Base-by-base conservation (phyloP, 2,329 filamentous ascomycete species). In the Cladophialophora yegresii region DNA sequence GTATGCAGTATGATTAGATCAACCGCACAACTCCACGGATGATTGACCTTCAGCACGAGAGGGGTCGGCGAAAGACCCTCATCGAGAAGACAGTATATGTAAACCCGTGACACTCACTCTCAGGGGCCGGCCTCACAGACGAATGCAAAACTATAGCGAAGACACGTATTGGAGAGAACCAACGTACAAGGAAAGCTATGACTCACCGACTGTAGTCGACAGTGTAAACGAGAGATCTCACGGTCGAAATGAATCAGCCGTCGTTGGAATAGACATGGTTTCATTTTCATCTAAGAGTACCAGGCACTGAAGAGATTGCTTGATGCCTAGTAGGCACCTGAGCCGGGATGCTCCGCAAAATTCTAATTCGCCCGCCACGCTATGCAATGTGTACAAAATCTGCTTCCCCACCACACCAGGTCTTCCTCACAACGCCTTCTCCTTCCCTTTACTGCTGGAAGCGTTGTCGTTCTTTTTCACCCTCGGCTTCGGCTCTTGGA, bases 401-500 rank as follows among this genome's bases (percentile, higher is more conserved):
- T 7, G n/a, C n/a, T n/a, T n/a, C 6, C 47, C 13, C 22, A 28
- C 47, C 26, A 7, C 36, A 16, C 13, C 4, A 26, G 26, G 47
- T 28, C 23, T 33, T 33, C 28, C 1, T 58, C 32, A 58, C 22
- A 53, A 54, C 13, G 54, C 61, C 28, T 30, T 61, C 58, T 61
- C 55, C 61, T 63, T 63, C 16, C 61, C 61, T 30, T 54, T 59
- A 23, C 55, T 16, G 23, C 43, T 59, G 2, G 23, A 20, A 3
- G 26, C 33, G 45, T 8, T 23, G 45, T 8, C 23, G 12, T 26
- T 23, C 32, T 30, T 54, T 20, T 33, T 28, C 1, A n/a, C 28
- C 26, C 36, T 36, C 2, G 57, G 57, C 22, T 59, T 59, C 26
- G 62, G 54, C 23, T 89, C 88, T 2, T 92, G 91, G 77, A 97